Base-by-base conservation (phyloP, 768 basidiomycete genomes). In the Neoboletus magnificus region DNA sequence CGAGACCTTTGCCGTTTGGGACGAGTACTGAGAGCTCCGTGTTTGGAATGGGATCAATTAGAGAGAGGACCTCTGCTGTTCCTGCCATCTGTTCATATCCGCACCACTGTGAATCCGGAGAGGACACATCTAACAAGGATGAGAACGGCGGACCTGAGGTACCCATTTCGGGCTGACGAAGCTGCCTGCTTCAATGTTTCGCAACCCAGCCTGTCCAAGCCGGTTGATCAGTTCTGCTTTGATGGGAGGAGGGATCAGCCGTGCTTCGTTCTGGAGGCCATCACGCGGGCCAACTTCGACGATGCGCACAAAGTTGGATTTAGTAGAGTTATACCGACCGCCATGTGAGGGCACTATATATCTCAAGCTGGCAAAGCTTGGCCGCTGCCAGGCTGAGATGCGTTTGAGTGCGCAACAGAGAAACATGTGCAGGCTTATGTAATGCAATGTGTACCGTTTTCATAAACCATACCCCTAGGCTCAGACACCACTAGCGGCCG, bases 161-260 rank as follows among this genome's bases (percentile, higher is more conserved):
- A 95, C 89, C 89, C 92, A 92, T 71, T 93, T 93, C 0, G 90
- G 89, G 69, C 91, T 91, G 55, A 95, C 93, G 66, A 96, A 93
- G 67, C 91, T 92, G 8, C 93, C 93, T 1, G 84, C 82, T 71
- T 95, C 93, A 60, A 95, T 86, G 53, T 76, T 82, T 57, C 76
- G 74, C 62, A 84, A 66, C 0, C 92, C 93, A 11, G 91, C 86
- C 18, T 67, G 68, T 3, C 80, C 82, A 12, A 98, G 82, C 15
- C 86, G 76, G 58, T 90, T 81, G 53, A 98, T 84, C 50, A 98
- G 80, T 57, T 89, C 87, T 18, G 86, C 82, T 70, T 95, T 95
- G 56, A 87, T 73, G 29, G 82, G 80, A 1, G 85, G 83, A 27
- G 88, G 79, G 8, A 96, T 84, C 6, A 85, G 74, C 0, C 80